Conservation (phyloP, 805 yeast species). For the Komagataella mondaviorum region DNA sequence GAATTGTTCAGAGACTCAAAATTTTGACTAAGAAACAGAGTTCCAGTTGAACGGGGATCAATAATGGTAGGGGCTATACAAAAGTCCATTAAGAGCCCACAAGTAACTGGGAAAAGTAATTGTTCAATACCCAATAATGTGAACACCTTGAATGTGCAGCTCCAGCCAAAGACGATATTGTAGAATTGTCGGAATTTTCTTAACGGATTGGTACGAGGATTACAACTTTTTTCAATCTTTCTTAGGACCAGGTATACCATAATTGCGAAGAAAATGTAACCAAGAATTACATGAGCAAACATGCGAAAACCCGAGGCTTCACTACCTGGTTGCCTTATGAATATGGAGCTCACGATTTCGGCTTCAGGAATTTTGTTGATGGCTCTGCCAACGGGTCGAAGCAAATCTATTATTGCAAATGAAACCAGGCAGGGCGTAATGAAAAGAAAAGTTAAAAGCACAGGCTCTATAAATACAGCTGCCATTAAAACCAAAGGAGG, state of each 20-base stretch:
- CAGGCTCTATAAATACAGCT: neutral
- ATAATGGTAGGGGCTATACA: conserved; percentile 47
- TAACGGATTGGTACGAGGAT: conserved; percentile 27
- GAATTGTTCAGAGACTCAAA: conserved; percentile 1
- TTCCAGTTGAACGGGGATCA: conserved; percentile 2
- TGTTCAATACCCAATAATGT: conserved; percentile 66
- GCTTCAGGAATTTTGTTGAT: neutral
- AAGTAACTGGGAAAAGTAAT: conserved; percentile 72
- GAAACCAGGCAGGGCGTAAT: neutral
- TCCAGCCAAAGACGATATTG: conserved; percentile 36
- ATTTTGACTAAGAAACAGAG: neutral
- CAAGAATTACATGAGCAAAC: conserved; percentile 6
- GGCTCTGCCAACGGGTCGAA: neutral
- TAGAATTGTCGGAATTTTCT: conserved; percentile 40
- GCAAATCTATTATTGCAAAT: neutral
- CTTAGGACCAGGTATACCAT: conserved; percentile 8
- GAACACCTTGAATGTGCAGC: conserved; percentile 62
- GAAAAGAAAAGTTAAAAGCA: neutral
- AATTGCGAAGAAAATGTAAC: conserved; percentile 7
- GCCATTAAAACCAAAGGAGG: neutral
- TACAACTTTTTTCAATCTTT: conserved; percentile 13
- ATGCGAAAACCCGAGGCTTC: neutral
- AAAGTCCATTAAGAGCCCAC: conserved; percentile 68
- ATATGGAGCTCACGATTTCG: neutral
- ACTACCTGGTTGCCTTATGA: neutral